Evolutionary conservation across 768 basidiomycete genomes (phyloP), one percentile per base, ranked within the genome.

Genomic region (Trametes cubensis): DNA sequence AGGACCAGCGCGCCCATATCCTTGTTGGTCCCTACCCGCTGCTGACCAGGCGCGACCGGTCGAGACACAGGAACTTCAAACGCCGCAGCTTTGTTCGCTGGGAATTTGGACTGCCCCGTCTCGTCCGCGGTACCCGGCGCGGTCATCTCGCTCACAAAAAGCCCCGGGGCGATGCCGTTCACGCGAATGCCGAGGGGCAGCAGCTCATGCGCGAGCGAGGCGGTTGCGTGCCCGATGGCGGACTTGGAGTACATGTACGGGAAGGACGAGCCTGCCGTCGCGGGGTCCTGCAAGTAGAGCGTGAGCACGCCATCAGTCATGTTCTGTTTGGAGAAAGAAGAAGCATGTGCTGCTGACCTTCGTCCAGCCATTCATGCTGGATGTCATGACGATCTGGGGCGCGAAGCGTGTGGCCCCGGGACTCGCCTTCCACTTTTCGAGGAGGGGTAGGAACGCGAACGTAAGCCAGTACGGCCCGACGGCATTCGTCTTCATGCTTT

Each of bases 401-500:
- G 75, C 79, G 61, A 82, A 81, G 23, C 67, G 55, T 55, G 70
- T 70, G 8, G 70, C 71, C 20, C 62, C 69, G 26, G 67, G 69
- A 47, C 66, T 70, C 41, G 69, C 69, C 66, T 79, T 79, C 78
- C 80, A 79, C 55, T 77, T 78, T 64, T 81, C 80, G 6, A 84
- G 73, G 0, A 85, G 72, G 6, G 82, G 83, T 3, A 85, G 73
- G 72, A 83, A 82, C n/a, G 83, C 83, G 64, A 83, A 81, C 0
- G 83, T 79, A 20, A 83, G 73, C 80, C 83, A 85, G 69, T 83
- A 83, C 6, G 83, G 79, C 0, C 78, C 80, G 11, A 78, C 73
- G 0, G 78, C 76, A 63, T 81, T 81, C 18, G 78, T 77, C 58
- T 71, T 70, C 28, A 77, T 48, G 17, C 65, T 66, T 47, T 77